These are phyloP conservation scores for Mimosa pudica DNA, from an alignment of 306 rosid genomes.

Conservation along the genomic window DNA sequence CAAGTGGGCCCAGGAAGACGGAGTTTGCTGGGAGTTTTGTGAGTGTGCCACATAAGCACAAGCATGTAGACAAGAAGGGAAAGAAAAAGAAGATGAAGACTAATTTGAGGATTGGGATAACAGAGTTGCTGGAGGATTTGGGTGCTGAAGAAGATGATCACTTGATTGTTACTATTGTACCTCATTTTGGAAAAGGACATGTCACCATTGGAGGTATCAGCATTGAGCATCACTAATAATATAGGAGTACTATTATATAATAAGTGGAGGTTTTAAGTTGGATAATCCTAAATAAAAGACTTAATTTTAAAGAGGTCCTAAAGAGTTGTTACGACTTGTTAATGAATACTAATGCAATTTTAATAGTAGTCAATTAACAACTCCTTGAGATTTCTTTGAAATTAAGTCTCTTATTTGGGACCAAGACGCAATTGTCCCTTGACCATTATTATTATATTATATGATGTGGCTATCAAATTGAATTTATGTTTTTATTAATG, in stretches of 20 bases:
- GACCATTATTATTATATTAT: not conserved
- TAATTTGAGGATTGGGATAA: conserved; percentile 47
- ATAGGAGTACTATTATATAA: too few species aligned
- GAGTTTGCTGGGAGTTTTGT: conserved; percentile 83
- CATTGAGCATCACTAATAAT: conserved; percentile 33
- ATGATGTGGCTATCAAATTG: not conserved
- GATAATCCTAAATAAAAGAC: too few species aligned
- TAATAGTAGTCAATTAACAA: too few species aligned
- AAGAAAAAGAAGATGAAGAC: conserved; percentile 35
- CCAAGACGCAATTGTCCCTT: not conserved
- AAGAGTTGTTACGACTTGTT: too few species aligned
- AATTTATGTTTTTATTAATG: not conserved
- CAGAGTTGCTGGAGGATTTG: conserved; percentile 60
- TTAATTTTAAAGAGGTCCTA: too few species aligned
- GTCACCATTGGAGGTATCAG: conserved; percentile 46
- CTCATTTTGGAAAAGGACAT: conserved; percentile 46
- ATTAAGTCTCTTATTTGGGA: too few species aligned
- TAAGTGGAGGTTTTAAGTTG: not conserved
- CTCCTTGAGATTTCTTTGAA: too few species aligned
- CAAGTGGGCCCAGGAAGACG: conserved; percentile 31
- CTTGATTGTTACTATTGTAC: conserved; percentile 65
- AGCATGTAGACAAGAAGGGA: conserved; percentile 1
- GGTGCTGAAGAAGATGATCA: conserved; percentile 59
- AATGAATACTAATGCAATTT: too few species aligned
- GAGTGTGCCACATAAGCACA: conserved; percentile 52